Evolutionary conservation across 768 basidiomycete species (phyloP).

Genomic region (Calvatia gigantea): DNA sequence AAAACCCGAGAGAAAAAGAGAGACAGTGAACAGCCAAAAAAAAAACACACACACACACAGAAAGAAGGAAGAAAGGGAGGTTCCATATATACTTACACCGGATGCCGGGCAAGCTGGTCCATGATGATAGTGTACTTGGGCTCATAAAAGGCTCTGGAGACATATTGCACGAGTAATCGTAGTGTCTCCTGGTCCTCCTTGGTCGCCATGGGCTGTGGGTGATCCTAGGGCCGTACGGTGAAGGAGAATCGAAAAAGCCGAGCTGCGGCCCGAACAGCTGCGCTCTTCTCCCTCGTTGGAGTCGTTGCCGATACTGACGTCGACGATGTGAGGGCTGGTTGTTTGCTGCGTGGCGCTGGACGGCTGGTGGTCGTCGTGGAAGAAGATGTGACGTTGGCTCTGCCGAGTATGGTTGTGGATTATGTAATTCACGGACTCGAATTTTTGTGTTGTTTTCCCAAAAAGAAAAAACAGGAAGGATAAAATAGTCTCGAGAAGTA

Average conservation of each 20-base stretch:
- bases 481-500: not conserved
- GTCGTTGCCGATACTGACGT: not conserved
- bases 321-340: not conserved
- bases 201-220: slow-evolving; percentile 43
- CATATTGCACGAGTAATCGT: slow-evolving; percentile 87
- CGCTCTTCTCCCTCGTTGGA: not conserved
- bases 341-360: not conserved
- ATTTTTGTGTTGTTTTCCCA: not conserved
- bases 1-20: not conserved
- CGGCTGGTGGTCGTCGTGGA: not conserved
- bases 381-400: not conserved
- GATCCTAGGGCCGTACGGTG: not conserved
- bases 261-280: not conserved
- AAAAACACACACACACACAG: not conserved
- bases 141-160: slow-evolving; percentile 93
- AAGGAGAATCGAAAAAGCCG: not conserved
- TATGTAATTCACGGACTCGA: slow-evolving; percentile 1
- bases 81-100: slow-evolving; percentile 75
- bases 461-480: no score
- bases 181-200: slow-evolving; percentile 82
- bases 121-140: slow-evolving; percentile 86
- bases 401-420: not conserved
- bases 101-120: slow-evolving; percentile 90
- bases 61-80: slow-evolving; percentile 15
- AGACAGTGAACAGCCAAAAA: not conserved